Conservation (phyloP, 257 asterid species). For the Nicotiana benthamiana region DNA sequence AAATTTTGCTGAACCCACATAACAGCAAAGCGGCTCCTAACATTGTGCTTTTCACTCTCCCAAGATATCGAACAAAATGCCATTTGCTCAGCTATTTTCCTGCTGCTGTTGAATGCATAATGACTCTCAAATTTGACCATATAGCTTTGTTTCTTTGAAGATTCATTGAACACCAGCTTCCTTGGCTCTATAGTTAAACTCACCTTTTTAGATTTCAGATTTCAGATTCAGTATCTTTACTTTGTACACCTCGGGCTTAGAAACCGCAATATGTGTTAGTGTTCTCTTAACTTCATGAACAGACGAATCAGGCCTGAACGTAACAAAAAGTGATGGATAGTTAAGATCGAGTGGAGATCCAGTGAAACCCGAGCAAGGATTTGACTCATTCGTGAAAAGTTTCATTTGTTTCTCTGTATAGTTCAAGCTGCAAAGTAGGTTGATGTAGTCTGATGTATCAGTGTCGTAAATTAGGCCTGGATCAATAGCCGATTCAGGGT, state of each 20-base stretch:
- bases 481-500: background rate
- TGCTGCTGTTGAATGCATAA: background rate
- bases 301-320: background rate
- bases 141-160: background rate
- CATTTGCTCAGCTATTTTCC: conserved; percentile 4
- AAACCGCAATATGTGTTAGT: background rate
- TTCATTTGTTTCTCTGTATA: conserved; percentile 1
- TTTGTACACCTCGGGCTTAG: background rate
- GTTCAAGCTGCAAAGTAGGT: background rate
- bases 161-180: background rate
- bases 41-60: background rate
- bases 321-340: background rate
- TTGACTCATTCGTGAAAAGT: background rate
- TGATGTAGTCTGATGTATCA: background rate
- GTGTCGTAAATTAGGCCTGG: conserved; percentile 6
- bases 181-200: background rate
- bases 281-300: background rate
- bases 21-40: background rate
- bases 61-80: conserved; percentile 1
- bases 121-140: background rate
- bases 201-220: background rate
- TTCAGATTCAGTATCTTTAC: background rate
- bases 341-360: conserved; percentile 1
- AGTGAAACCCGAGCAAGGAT: background rate
- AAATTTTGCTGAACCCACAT: background rate